Conservation (phyloP, 2,329 filamentous ascomycete genomes). For the Tolypocladium amazonense region DNA sequence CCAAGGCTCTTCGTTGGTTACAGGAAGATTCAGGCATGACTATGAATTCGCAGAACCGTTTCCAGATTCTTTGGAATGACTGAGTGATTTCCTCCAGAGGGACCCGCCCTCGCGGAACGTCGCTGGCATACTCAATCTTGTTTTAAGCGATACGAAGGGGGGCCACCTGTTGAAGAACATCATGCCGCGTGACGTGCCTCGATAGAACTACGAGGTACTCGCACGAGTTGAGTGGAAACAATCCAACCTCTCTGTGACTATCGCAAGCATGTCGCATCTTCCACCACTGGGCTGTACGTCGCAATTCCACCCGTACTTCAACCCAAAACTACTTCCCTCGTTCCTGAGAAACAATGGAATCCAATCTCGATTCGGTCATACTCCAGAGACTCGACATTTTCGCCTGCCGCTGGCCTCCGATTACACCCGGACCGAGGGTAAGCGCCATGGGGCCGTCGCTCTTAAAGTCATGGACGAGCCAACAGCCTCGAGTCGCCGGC, state of each 20-base stretch:
- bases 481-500: neutral
- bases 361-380: neutral
- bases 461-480: neutral
- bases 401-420: too few species aligned
- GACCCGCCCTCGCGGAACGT: too few species aligned
- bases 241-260: neutral
- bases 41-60: neutral
- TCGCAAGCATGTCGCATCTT: neutral
- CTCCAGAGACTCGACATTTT: too few species aligned
- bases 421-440: too few species aligned
- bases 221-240: too few species aligned
- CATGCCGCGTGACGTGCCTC: too few species aligned
- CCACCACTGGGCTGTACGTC: neutral
- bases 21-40: neutral
- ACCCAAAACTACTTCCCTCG: neutral
- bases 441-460: neutral
- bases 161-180: neutral
- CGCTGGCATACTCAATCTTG: neutral
- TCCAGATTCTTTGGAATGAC: neutral
- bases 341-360: neutral
- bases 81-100: neutral
- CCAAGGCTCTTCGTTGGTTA: neutral
- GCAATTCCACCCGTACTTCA: neutral
- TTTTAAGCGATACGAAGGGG: neutral
- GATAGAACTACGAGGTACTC: too few species aligned